phyloP scores from a whole-genome alignment of 129 eudicot species.

The Glebionis coronaria region DNA sequence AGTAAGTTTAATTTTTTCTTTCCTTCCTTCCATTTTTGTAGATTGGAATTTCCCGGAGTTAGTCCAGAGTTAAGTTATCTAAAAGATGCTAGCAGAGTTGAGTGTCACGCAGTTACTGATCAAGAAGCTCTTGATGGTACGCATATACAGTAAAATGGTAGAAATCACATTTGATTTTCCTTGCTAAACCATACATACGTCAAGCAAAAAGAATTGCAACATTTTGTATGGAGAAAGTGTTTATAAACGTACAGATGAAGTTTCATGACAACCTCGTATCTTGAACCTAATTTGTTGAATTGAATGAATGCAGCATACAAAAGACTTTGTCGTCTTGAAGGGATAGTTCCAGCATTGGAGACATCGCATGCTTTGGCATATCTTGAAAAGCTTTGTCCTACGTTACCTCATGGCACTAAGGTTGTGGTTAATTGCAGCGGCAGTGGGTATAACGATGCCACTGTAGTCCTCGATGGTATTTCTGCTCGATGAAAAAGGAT shows the following conservation, averaged over 20 bases:
- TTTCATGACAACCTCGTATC: too few species aligned
- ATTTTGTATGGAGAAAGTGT: too few species aligned
- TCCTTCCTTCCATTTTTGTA: background rate
- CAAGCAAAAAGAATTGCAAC: too few species aligned
- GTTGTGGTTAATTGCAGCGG: slow-evolving; percentile 64
- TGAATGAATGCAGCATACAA: slow-evolving; percentile 41
- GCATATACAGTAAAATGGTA: background rate
- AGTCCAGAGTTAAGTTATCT: slow-evolving; percentile 81
- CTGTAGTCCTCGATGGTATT: too few species aligned
- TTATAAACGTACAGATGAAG: too few species aligned
- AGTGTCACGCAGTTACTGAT: slow-evolving; percentile 54
- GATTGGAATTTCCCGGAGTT: slow-evolving; percentile 70
- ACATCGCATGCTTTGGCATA: slow-evolving; percentile 65
- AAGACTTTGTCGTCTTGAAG: slow-evolving; percentile 52
- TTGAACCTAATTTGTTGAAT: background rate
- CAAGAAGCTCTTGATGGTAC: slow-evolving; percentile 72
- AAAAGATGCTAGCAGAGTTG: slow-evolving; percentile 52
- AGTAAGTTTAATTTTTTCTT: slow-evolving; percentile 3
- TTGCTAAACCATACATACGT: too few species aligned
- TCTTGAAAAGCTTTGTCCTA: slow-evolving; percentile 52
- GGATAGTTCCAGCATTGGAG: slow-evolving; percentile 61
- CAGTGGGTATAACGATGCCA: slow-evolving; percentile 50
- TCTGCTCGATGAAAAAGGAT: too few species aligned
- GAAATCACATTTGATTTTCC: background rate
- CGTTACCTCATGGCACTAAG: slow-evolving; percentile 41